phyloP scores from a whole-genome alignment of 2,329 filamentous ascomycete genomes.

The Incumbomyces lentus region DNA sequence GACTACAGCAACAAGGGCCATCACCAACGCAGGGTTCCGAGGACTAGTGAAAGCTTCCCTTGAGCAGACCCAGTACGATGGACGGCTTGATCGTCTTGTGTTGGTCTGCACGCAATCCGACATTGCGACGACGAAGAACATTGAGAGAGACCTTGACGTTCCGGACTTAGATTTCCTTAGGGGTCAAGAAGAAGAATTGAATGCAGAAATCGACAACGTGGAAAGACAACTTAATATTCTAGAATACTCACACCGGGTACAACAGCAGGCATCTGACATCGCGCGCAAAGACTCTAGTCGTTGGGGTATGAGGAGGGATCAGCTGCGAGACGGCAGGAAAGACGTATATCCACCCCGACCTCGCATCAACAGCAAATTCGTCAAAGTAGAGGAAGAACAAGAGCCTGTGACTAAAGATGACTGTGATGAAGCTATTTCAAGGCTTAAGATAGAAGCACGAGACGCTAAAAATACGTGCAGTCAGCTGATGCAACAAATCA shows the following conservation, averaged over 20 bases:
- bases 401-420: neutral
- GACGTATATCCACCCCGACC: neutral
- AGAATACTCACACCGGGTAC: neutral
- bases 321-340: neutral
- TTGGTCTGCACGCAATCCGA: slow-evolving; percentile 59
- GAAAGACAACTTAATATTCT: neutral
- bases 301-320: neutral
- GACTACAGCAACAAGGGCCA: slow-evolving; percentile 50
- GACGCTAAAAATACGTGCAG: neutral
- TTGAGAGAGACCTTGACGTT: slow-evolving; percentile 29
- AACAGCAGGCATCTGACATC: neutral
- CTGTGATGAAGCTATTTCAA: neutral
- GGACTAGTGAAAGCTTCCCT: slow-evolving; percentile 47
- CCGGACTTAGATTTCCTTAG: neutral
- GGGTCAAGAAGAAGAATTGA: neutral
- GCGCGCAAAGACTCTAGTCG: neutral
- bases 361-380: neutral
- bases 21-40: slow-evolving; percentile 50
- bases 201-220: neutral
- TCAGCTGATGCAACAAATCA: neutral
- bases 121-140: slow-evolving; percentile 44
- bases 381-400: neutral
- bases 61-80: slow-evolving; percentile 50
- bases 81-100: slow-evolving; percentile 42
- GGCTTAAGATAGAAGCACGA: neutral